Base-by-base conservation (phyloP, 805 yeast genomes). In the Clavispora santaluciae region DNA sequence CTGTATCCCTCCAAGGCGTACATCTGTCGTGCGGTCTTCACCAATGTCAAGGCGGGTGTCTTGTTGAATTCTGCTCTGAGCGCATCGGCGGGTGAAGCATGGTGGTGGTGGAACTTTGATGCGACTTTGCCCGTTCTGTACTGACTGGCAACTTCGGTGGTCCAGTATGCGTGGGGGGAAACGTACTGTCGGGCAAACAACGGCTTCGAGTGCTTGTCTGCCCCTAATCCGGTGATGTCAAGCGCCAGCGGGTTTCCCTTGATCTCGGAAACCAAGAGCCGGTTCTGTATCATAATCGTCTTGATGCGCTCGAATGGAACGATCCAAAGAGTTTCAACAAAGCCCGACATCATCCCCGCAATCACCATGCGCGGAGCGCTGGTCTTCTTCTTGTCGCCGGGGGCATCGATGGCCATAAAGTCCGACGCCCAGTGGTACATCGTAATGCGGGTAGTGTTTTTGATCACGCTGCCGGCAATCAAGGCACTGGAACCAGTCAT, bases 271-370 rank as follows among this genome's bases (percentile, higher is more conserved):
- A 54, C 51, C 41, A 57, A 49, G 40, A 51, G 51, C 36, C 81
- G 70, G 55, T 83, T 81, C 53, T 87, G 95, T 45, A 88, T 81
- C 86, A 86, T 77, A 7, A 83, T 73, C 2, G 85, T 81, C 56
- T 88, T 88, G 49, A 88, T 71, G 54, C 83, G 86, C 56, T 91
- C 99, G 59, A 91, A 90, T 0, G 98, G 99, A 15, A 93, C 85
- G 17, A 91, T 78, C 73, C 85, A 76, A 24, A 89, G 48, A 2
- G 95, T 81, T 60, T 93, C 98, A 33, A 82, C 65, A 42, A 84
- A 71, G 2, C 95, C 98, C 5, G 95, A 85, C 68, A 87, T 75
- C 1, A 73, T 72, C 8, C 95, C 96, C 3, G 96, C 96, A 43
- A 85, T 79, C 6, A 87, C 85, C 30, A 87, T 74, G 52, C 88